Percentiles rank a stretch among this genome's conserved stretches.
Conservation (phyloP, 192 early-diverging fungal species). For the Neocallimastix lanati region DNA sequence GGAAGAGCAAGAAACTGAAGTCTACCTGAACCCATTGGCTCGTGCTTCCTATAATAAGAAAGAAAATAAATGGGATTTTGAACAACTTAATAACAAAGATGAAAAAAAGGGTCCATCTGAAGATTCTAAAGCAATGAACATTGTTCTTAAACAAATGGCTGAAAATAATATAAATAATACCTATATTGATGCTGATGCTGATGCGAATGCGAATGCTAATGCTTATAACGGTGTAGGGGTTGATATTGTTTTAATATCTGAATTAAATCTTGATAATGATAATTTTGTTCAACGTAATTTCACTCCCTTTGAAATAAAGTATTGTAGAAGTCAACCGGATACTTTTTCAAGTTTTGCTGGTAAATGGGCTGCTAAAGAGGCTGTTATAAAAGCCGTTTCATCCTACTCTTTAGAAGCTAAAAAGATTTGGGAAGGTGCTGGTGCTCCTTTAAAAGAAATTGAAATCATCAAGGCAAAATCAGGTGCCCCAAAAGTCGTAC, state of each 20-base stretch:
- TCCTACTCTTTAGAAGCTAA: background rate
- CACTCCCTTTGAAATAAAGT: conserved; percentile 50
- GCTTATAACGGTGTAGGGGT: conserved; percentile 46
- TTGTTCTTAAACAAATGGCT: conserved; percentile 13
- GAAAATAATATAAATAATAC: conserved; percentile 37
- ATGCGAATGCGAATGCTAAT: too few relatives aligned
- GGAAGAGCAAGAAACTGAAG: conserved; percentile 51
- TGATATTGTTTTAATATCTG: conserved; percentile 70
- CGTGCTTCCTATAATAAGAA: conserved; percentile 61
- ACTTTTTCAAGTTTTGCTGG: conserved; percentile 73
- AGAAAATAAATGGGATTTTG: conserved; percentile 48
- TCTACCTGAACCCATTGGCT: conserved; percentile 74
- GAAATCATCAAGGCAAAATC: conserved; percentile 50
- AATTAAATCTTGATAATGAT: conserved; percentile 63
- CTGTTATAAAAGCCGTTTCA: conserved; percentile 80
- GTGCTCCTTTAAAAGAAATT: conserved; percentile 74
- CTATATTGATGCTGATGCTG: too few relatives aligned
- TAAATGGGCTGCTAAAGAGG: conserved; percentile 91
- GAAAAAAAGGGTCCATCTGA: background rate
- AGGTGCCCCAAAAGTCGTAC: conserved; percentile 60
- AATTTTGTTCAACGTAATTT: conserved; percentile 87
- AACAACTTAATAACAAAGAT: conserved; percentile 4
- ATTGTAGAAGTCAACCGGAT: conserved; percentile 52
- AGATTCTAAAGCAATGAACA: background rate
- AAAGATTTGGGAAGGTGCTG: conserved; percentile 58